Conservation (phyloP, 1,284 basidiomycete genomes). For the Naganishia cerealis region DNA sequence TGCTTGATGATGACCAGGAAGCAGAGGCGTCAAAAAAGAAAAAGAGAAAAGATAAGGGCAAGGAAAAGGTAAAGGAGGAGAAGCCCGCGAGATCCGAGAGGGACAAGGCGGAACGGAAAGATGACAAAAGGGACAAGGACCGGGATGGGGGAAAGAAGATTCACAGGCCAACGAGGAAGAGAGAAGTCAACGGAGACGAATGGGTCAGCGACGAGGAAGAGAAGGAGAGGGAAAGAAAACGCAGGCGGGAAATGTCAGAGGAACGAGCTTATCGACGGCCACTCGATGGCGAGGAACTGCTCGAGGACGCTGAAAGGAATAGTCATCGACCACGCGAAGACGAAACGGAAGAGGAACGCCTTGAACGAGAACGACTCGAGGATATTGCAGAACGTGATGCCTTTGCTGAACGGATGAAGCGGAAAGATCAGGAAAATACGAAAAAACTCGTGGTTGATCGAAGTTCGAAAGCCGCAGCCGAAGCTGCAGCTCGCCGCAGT, state of each 20-base stretch:
- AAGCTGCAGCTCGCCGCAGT: conserved; percentile 74
- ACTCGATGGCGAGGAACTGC: conserved; percentile 53
- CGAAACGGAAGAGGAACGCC: conserved; percentile 66
- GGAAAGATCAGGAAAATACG: conserved; percentile 78
- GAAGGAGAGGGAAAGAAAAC: conserved; percentile 58
- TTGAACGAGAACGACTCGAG: conserved; percentile 71
- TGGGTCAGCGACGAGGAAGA: conserved; percentile 89
- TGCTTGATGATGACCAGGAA: conserved; percentile 67
- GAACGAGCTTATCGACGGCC: conserved; percentile 53
- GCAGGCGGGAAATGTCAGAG: conserved; percentile 46
- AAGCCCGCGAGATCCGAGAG: conserved; percentile 19
- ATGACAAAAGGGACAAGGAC: conserved; percentile 17
- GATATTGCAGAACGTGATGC: conserved; percentile 87
- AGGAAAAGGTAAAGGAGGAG: conserved; percentile 67
- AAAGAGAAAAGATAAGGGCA: conserved; percentile 60
- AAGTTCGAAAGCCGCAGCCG: conserved; percentile 74
- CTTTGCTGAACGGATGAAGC: conserved; percentile 82
- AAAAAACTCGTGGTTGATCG: conserved; percentile 92
- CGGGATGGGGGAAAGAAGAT: conserved; percentile 30
- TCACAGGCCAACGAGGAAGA: conserved; percentile 35
- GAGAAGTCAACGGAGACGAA: conserved; percentile 62
- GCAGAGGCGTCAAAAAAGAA: conserved; percentile 51
- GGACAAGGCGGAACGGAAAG: conserved; percentile 42
- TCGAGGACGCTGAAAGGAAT: conserved; percentile 41
- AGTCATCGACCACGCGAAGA: conserved; percentile 43